Conservation (phyloP, 140 eudicot genomes). For the Anethum foeniculum region DNA sequence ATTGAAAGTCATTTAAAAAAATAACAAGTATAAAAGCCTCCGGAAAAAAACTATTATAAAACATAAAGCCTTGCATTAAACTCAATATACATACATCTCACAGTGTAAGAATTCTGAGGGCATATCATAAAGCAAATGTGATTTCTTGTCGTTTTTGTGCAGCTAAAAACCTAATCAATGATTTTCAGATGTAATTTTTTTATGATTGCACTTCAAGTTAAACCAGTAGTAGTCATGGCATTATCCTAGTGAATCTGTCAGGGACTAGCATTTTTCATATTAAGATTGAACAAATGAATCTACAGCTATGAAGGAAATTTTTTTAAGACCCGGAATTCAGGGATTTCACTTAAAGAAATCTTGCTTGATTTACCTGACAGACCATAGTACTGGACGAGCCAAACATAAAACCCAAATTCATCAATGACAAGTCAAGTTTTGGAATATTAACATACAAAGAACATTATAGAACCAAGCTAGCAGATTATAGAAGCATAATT, state of each 20-base stretch:
- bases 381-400: neutral
- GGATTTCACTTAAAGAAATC: neutral
- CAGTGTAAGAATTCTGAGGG: neutral
- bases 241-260: neutral
- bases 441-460: neutral
- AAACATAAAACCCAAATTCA: neutral
- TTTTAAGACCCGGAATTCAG: neutral
- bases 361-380: neutral
- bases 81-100: neutral
- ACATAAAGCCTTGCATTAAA: neutral
- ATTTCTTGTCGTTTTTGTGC: neutral
- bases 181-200: neutral
- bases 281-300: neutral
- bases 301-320: neutral
- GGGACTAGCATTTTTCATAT: neutral
- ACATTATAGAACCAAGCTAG: neutral
- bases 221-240: neutral
- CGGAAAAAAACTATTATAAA: neutral
- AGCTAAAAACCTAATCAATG: neutral
- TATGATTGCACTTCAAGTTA: neutral
- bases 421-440: neutral
- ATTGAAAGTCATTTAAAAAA: neutral
- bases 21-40: neutral
- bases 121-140: neutral
- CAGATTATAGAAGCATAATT: slow-evolving; percentile 15